These are phyloP conservation scores for Ophiostoma angusticollis DNA, from an alignment of 2,329 filamentous ascomycete species.

Conservation along the genomic window DNA sequence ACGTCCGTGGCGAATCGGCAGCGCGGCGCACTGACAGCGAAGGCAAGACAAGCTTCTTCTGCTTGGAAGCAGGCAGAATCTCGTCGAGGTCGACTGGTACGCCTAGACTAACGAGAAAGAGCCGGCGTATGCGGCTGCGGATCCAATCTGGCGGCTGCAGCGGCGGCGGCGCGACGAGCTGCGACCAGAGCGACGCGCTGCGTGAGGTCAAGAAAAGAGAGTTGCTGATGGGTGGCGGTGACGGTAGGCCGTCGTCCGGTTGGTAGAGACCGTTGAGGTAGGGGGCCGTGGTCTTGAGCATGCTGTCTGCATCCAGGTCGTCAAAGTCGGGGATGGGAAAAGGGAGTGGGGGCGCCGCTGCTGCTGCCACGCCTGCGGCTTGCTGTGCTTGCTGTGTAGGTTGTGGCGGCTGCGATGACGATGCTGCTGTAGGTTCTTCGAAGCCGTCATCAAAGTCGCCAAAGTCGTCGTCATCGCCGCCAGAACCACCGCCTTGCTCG, in stretches of 20 bases:
- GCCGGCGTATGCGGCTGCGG: constrained; percentile 79
- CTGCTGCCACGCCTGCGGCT: constrained; percentile 20
- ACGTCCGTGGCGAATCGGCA: constrained; percentile 38
- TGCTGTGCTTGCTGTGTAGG: constrained; percentile 20
- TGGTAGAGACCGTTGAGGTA: constrained; percentile 58
- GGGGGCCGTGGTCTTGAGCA: constrained; percentile 47
- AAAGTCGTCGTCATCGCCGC: constrained; percentile 42
- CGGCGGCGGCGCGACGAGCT: constrained; percentile 86
- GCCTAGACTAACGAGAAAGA: constrained; percentile 90
- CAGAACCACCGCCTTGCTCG: constrained; percentile 41
- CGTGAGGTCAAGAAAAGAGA: constrained; percentile 72
- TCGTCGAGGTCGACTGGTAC: constrained; percentile 95
- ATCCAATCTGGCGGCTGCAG: constrained; percentile 97
- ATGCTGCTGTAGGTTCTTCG: constrained; percentile 33
- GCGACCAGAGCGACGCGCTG: constrained; percentile 86
- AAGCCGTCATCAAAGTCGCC: constrained; percentile 65
- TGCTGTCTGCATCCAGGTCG: constrained; percentile 45
- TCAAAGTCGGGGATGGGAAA: constrained; percentile 54
- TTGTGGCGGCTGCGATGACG: constrained; percentile 15
- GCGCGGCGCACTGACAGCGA: constrained; percentile 46
- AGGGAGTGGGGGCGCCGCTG: constrained; percentile 7
- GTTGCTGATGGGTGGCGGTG: constrained; percentile 38
- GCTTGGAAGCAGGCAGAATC: constrained; percentile 90
- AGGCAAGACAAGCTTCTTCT: constrained; percentile 91
- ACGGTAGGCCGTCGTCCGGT: constrained; percentile 37